Evolutionary conservation across 371 early-diverging fungal species (phyloP).

Genomic region (Nematocida displodere): DNA sequence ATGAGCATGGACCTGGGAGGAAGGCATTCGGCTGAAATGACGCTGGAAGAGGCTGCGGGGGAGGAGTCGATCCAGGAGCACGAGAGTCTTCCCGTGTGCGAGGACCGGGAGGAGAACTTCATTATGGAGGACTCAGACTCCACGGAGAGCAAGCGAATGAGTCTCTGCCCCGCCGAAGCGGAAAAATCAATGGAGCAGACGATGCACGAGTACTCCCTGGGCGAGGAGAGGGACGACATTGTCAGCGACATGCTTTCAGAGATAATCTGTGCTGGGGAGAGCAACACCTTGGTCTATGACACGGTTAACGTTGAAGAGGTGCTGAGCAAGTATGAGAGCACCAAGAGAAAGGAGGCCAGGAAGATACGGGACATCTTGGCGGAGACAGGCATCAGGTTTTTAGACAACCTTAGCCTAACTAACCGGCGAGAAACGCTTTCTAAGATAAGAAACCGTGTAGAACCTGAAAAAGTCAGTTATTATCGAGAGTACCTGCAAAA

Average conservation of each 20-base stretch:
- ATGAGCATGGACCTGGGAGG: constrained; percentile 4
- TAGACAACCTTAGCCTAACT: constrained; percentile 41
- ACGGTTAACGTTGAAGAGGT: constrained; percentile 53
- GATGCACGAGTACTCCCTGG: constrained; percentile 5
- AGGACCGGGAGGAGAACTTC: constrained; percentile 47
- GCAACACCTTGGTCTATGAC: constrained; percentile 44
- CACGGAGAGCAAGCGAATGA: constrained; percentile 31
- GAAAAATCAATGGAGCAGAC: constrained; percentile 43
- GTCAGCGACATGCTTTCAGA: constrained; percentile 52
- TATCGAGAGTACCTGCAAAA: constrained; percentile 31
- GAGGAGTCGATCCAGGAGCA: constrained; percentile 7
- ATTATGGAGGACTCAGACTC: constrained; percentile 57
- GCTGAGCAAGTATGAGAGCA: constrained; percentile 33
- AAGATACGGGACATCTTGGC: constrained; percentile 32
- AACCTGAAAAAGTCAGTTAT: background rate
- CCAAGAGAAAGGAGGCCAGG: constrained; percentile 14
- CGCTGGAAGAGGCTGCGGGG: background rate
- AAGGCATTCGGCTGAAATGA: background rate
- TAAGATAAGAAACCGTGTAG: constrained; percentile 42
- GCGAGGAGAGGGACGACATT: constrained; percentile 24
- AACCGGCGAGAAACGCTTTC: constrained; percentile 47
- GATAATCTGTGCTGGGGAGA: constrained; percentile 40
- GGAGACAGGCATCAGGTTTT: constrained; percentile 47
- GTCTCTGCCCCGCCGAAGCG: constrained; percentile 25
- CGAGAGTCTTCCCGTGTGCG: constrained; percentile 31